Evolutionary conservation across 208 protist genomes (phyloP).

Genomic region (Plasmodiophora brassicae): DNA sequence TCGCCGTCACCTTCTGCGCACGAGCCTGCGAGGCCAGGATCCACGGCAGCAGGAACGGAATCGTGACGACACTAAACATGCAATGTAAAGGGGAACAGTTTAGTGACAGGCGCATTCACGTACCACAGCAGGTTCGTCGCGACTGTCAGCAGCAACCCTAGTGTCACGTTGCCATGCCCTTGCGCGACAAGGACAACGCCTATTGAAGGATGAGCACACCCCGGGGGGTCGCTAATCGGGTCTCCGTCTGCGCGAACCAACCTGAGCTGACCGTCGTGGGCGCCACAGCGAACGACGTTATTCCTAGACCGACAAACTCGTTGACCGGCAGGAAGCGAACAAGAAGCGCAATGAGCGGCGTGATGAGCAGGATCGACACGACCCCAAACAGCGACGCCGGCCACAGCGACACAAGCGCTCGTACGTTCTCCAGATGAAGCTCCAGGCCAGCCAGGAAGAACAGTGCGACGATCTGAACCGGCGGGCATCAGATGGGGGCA

Average conservation of each 20-base stretch:
- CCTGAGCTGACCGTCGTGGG: conserved; percentile 1
- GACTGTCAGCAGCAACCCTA: neutral
- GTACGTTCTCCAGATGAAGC: neutral
- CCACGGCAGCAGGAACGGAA: neutral
- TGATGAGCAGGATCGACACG: conserved; percentile 11
- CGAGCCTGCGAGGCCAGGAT: neutral
- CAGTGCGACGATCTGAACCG: neutral
- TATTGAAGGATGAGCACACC: no score
- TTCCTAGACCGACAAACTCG: neutral
- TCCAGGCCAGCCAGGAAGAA: neutral
- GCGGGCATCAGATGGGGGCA: neutral
- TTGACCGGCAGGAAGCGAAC: neutral
- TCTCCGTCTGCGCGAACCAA: no score
- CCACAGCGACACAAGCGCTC: neutral
- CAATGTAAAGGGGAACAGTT: neutral
- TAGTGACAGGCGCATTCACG: neutral
- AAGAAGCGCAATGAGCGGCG: neutral
- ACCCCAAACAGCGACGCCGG: neutral
- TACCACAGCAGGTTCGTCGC: neutral
- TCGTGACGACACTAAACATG: neutral
- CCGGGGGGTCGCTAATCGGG: no score
- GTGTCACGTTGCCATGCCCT: neutral
- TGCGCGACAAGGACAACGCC: neutral
- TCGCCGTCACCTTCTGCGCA: neutral
- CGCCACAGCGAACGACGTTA: neutral